A percentile compares a stretch with the other conserved stretches of the same genome.
These are phyloP conservation scores for Cyclotella cryptica DNA, from an alignment of 108 stramenopile species.

Conservation along the genomic window DNA sequence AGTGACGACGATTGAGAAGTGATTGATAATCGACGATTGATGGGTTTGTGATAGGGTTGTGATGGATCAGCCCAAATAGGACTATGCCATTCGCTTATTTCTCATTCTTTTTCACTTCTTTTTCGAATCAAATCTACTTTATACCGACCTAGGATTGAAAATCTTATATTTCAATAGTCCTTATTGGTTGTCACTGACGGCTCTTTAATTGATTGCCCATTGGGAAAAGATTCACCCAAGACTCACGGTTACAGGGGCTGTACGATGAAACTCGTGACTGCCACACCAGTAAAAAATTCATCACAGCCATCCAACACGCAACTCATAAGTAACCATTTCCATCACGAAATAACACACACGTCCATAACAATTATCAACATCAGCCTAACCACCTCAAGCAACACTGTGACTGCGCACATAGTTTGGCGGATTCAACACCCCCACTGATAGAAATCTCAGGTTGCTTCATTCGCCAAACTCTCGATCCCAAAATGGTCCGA, in stretches of 20 bases:
- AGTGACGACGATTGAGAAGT: background rate
- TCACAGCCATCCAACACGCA: too few relatives aligned
- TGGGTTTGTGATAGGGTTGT: background rate
- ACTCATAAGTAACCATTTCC: too few relatives aligned
- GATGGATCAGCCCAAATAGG: constrained; percentile 11
- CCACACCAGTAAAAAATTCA: too few relatives aligned
- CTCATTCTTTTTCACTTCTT: background rate
- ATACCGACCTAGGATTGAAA: background rate
- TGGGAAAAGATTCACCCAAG: background rate
- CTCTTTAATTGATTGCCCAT: background rate
- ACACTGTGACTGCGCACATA: too few relatives aligned
- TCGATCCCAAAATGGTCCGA: constrained; percentile 79
- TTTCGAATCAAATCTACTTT: background rate
- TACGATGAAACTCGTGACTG: too few relatives aligned
- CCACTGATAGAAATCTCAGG: too few relatives aligned
- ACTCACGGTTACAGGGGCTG: too few relatives aligned
- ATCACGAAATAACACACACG: too few relatives aligned
- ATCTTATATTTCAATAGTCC: background rate
- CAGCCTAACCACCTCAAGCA: too few relatives aligned
- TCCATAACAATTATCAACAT: too few relatives aligned
- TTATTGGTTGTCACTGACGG: background rate
- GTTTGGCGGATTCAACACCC: too few relatives aligned
- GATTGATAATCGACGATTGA: constrained; percentile 2
- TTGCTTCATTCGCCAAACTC: too few relatives aligned
- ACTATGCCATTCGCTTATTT: background rate